These are phyloP conservation scores for Kandelia obovata DNA, from an alignment of 345 rosid genomes.

Conservation along the genomic window DNA sequence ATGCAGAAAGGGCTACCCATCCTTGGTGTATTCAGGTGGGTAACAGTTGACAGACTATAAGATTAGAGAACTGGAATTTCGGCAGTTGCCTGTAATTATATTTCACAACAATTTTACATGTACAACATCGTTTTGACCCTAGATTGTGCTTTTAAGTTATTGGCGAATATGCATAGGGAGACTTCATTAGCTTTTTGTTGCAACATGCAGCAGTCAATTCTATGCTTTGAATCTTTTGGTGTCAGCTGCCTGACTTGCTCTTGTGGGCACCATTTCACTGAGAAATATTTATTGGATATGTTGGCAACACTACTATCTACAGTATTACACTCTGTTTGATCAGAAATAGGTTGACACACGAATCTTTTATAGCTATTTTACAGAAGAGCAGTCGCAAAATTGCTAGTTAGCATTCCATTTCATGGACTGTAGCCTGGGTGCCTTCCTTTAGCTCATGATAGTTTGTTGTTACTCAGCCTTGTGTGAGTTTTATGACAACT, in stretches of 20 bases:
- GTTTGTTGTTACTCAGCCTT: too few relatives aligned
- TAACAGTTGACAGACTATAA: background rate
- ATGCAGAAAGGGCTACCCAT: slow-evolving; percentile 71
- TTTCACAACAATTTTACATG: background rate
- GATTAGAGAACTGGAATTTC: background rate
- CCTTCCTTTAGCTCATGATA: background rate
- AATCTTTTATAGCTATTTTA: background rate
- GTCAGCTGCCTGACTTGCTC: too few relatives aligned
- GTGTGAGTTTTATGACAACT: too few relatives aligned
- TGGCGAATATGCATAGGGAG: too few relatives aligned
- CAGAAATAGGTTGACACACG: background rate
- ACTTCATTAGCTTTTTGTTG: too few relatives aligned
- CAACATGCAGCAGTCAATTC: too few relatives aligned
- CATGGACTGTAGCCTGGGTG: background rate
- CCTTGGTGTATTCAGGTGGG: slow-evolving; percentile 86
- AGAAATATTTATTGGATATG: too few relatives aligned
- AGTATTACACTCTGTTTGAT: background rate
- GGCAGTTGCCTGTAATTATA: background rate
- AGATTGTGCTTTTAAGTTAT: too few relatives aligned
- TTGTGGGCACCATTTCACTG: too few relatives aligned
- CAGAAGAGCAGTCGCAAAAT: background rate
- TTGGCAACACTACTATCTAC: background rate
- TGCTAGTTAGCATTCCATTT: background rate
- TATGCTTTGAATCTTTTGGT: too few relatives aligned
- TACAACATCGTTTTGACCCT: background rate